Conservation (phyloP, 192 early-diverging fungal genomes). For the Cetraspora pellucida region DNA sequence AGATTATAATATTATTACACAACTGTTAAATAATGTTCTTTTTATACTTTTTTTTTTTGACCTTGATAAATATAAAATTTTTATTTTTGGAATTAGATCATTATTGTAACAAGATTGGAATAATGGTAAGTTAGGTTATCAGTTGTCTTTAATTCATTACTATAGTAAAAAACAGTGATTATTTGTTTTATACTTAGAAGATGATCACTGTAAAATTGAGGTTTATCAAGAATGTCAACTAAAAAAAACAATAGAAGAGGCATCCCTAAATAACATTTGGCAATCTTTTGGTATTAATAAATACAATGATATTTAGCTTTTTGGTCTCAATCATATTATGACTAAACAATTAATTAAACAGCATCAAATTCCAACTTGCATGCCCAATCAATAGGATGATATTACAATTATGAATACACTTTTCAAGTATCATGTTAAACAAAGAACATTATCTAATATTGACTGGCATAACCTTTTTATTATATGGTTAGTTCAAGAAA, state of each 20-base stretch:
- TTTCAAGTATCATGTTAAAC: not conserved
- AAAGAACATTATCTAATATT: not conserved
- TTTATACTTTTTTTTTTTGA: not conserved
- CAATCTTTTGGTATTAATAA: not conserved
- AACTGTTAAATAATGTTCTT: not conserved
- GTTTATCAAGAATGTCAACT: slow-evolving; percentile 4
- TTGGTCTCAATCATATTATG: too few relatives aligned
- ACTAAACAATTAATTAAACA: too few relatives aligned
- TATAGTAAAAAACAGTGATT: not conserved
- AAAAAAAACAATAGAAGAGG: not conserved
- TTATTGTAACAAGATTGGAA: not conserved
- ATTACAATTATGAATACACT: not conserved
- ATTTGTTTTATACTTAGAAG: not conserved
- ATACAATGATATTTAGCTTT: too few relatives aligned
- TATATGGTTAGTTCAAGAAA: not conserved
- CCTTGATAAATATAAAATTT: not conserved
- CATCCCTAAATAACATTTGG: not conserved
- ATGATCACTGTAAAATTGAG: too few relatives aligned
- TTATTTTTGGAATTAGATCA: slow-evolving; percentile 6
- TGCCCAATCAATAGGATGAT: not conserved
- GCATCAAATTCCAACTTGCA: not conserved
- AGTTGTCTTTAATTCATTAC: not conserved
- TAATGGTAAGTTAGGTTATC: not conserved
- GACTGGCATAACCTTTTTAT: not conserved
- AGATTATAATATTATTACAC: not conserved